These are phyloP conservation scores for Hortiboletus flavorubellus DNA, from an alignment of 768 basidiomycete species.

Conservation along the genomic window DNA sequence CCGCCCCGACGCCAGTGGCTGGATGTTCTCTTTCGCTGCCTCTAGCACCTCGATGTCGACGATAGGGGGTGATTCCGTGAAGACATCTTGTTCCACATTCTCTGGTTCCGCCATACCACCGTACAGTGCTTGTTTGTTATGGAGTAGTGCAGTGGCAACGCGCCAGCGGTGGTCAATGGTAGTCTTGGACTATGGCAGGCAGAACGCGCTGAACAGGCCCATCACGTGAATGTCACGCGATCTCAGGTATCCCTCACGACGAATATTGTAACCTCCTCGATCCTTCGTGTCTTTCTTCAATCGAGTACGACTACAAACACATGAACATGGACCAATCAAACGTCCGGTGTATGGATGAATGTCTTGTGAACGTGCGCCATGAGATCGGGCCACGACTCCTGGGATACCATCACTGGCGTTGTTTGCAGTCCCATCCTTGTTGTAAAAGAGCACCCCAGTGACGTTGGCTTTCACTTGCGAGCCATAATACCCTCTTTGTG, in stretches of 20 bases:
- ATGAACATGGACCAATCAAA: background rate
- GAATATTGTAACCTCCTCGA: no score
- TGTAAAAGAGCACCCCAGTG: conserved; percentile 8
- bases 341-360: background rate
- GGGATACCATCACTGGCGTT: background rate
- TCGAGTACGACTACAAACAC: background rate
- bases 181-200: no score
- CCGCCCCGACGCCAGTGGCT: conserved; percentile 75
- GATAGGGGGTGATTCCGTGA: conserved; percentile 42
- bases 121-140: background rate
- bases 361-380: conserved; percentile 6
- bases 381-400: conserved; percentile 9
- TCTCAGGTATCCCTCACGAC: no score
- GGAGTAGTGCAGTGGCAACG: background rate
- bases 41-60: conserved; percentile 82
- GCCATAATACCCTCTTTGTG: background rate
- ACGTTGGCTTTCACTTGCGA: background rate
- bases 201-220: conserved; percentile 13
- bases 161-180: no score
- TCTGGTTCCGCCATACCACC: conserved; percentile 19
- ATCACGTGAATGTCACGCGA: conserved; percentile 21
- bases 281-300: background rate
- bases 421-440: conserved; percentile 1
- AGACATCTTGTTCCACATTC: conserved; percentile 40
- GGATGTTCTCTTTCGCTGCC: conserved; percentile 84